These are phyloP conservation scores for Chaetoceros muelleri DNA, from an alignment of 108 stramenopile genomes.

Conservation along the genomic window DNA sequence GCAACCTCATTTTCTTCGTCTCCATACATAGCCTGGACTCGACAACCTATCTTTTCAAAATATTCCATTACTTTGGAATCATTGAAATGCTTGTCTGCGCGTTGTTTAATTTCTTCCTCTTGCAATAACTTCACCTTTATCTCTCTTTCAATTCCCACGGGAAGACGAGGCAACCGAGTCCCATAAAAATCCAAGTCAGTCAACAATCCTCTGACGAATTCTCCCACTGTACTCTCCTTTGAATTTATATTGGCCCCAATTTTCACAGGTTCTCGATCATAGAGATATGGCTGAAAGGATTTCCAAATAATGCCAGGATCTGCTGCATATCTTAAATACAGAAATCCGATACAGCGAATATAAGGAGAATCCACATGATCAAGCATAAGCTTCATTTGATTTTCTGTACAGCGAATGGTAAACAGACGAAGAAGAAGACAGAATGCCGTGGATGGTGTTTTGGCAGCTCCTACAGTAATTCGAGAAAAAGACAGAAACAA, in stretches of 20 bases:
- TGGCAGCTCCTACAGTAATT: conserved; percentile 27
- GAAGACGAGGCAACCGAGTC: conserved; percentile 89
- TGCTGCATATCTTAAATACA: conserved; percentile 89
- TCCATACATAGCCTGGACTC: conserved; percentile 83
- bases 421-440: conserved; percentile 89
- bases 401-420: conserved; percentile 80
- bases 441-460: conserved; percentile 85
- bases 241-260: conserved; percentile 17
- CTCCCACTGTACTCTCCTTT: conserved; percentile 60
- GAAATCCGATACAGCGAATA: conserved; percentile 90
- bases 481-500: neutral
- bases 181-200: conserved; percentile 83
- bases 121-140: conserved; percentile 86
- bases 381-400: conserved; percentile 86
- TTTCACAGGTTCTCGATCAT: conserved; percentile 76
- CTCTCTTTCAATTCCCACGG: conserved; percentile 81
- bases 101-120: conserved; percentile 75
- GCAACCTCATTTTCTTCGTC: conserved; percentile 92
- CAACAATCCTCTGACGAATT: conserved; percentile 62
- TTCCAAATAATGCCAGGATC: conserved; percentile 73
- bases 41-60: conserved; percentile 55
- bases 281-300: conserved; percentile 84
- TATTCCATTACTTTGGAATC: conserved; percentile 48
- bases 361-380: conserved; percentile 82
- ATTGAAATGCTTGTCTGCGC: conserved; percentile 60